Base-by-base conservation (phyloP, 441 rosid genomes). In the Flueggea neowawraea region DNA sequence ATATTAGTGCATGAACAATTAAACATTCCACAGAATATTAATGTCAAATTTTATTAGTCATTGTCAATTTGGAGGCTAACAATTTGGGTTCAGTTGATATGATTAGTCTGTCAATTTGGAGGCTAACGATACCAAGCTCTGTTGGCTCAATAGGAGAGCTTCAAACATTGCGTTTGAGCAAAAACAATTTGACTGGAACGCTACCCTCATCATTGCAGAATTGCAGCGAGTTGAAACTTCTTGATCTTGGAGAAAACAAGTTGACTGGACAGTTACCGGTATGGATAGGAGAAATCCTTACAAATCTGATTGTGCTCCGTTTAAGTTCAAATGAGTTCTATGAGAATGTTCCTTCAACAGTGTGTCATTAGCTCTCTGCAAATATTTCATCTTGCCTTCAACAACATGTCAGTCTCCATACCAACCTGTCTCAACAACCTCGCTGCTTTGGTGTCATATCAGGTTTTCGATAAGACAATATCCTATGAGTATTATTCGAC, bases 161-260 rank as follows among this genome's bases (percentile, higher is more conserved):
- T 6, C 4, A 6, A 2, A 39, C 60, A 16, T 41, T 69, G 47
- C 52, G n/a, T n/a, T n/a, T n/a, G n/a, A n/a, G n/a, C n/a, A n/a
- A n/a, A n/a, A n/a, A n/a, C n/a, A n/a, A n/a, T n/a, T n/a, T n/a
- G n/a, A n/a, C n/a, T n/a, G n/a, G n/a, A n/a, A n/a, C n/a, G n/a
- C n/a, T n/a, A n/a, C n/a, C n/a, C n/a, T n/a, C n/a, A n/a, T n/a
- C n/a, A n/a, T n/a, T n/a, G n/a, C n/a, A n/a, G n/a, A n/a, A n/a
- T n/a, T n/a, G n/a, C n/a, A n/a, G n/a, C n/a, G n/a, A n/a, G n/a
- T n/a, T n/a, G n/a, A n/a, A n/a, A 14, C 32, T 60, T 39, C 12
- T 73, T 8, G 73, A 73, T n/a, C 48, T 73, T 16, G 60, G 67
- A 16, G 61, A 45, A 4, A 68, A 73, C 48, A 62, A 16, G n/a